Evolutionary conservation across 768 basidiomycete genomes (phyloP), one percentile per base, ranked within the genome.

Genomic region (Leccinum rimulosum): DNA sequence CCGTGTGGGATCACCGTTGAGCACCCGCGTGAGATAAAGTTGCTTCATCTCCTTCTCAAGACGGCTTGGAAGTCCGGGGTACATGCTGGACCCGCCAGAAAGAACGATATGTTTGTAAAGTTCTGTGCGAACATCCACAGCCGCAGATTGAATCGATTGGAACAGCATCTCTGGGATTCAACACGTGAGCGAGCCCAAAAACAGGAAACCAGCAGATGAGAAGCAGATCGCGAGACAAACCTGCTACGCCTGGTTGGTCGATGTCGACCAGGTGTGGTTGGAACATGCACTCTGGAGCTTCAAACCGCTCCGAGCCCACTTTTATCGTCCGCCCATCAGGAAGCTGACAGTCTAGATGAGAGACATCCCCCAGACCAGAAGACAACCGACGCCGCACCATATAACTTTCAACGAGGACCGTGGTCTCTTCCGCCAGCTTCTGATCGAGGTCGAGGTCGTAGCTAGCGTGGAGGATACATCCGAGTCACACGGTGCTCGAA

Each of bases 41-140:
- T 98, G 97, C 75, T 98, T 98, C 91, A 98, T 94, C 79, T 99
- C 96, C 79, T 98, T 98, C 77, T 98, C 97, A 48, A 99, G 81
- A 50, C 97, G 87, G 71, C 91, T 93, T 11, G 97, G 97, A 57
- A 99, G 84, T 28, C 97, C 97, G 31, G 97, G 96, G 72, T 98
- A 98, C 96, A 98, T 98, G 74, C 92, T 95, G 3, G 94, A 96
- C 7, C 97, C 97, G 54, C 97, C 97, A 4, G 94, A 97, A 28
- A 99, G 86, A 12, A 99, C 96, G 65, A 98, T 88, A 74, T 98
- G 97, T 71, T 97, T 97, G 83, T 98, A 99, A 4, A 99, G 80
- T 64, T 98, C 96, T 0, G 87, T 35, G 58, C 97, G 91, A 51
- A 89, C 78, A 71, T 98, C 97, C 33, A 98, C 84, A 0, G 96